These are phyloP conservation scores for Gynostemma pentaphyllum DNA, from an alignment of 306 rosid species.

Conservation along the genomic window DNA sequence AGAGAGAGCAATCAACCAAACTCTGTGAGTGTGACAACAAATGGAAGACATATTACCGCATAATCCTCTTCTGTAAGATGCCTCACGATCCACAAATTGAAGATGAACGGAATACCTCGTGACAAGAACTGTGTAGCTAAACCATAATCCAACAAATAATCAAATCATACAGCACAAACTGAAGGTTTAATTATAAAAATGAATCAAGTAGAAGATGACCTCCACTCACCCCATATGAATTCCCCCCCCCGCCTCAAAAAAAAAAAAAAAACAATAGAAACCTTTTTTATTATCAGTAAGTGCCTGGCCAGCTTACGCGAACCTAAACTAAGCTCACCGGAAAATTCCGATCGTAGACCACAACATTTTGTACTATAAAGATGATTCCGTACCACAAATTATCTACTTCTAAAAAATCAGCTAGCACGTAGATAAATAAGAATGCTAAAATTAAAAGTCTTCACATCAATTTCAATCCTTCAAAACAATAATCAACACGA, in stretches of 20 bases:
- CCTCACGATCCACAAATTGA: conserved; percentile 89
- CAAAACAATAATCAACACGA: background rate
- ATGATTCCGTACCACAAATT: background rate
- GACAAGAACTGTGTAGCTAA: conserved; percentile 92
- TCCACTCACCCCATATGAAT: background rate
- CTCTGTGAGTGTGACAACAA: too few species aligned
- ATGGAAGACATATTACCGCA: conserved; percentile 38
- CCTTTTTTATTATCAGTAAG: too few species aligned
- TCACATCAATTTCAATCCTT: background rate
- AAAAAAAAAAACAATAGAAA: background rate
- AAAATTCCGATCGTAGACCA: too few species aligned
- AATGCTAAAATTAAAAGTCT: background rate
- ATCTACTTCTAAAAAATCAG: background rate
- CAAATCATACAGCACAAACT: background rate
- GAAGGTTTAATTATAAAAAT: background rate
- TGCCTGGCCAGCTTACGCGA: too few species aligned
- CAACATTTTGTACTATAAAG: background rate
- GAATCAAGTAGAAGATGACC: background rate
- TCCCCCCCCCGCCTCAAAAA: background rate
- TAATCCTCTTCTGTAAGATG: conserved; percentile 79
- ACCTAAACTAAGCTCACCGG: too few species aligned
- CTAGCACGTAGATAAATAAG: background rate
- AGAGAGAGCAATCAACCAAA: too few species aligned
- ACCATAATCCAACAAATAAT: conserved; percentile 1
- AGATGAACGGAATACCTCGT: conserved; percentile 83